phyloP scores from a whole-genome alignment of 2,329 filamentous ascomycete genomes.

The Acephala macrosclerotiorum region DNA sequence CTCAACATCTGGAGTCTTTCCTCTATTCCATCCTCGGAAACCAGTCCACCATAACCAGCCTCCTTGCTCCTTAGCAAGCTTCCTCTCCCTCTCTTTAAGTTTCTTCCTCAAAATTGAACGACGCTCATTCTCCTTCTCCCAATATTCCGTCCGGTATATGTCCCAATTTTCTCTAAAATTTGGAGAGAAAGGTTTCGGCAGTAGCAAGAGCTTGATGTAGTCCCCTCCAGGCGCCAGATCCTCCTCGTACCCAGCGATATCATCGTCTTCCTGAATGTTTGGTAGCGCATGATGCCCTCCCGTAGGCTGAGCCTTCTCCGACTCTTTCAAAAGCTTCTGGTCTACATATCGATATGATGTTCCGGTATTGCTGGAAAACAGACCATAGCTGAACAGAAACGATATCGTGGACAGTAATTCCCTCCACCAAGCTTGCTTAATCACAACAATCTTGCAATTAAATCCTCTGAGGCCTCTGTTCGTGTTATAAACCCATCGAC shows the following conservation, averaged over 20 bases:
- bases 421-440: conserved; percentile 81
- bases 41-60: conserved; percentile 89
- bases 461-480: conserved; percentile 91
- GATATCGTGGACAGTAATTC: conserved; percentile 76
- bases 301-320: conserved; percentile 64
- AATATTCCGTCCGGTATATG: conserved; percentile 90
- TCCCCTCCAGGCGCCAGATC: conserved; percentile 91
- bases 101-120: conserved; percentile 75
- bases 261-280: conserved; percentile 61
- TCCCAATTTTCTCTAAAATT: conserved; percentile 98
- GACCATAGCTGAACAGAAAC: conserved; percentile 80
- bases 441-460: conserved; percentile 95
- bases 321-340: conserved; percentile 63
- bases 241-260: conserved; percentile 78
- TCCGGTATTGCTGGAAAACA: conserved; percentile 71
- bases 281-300: conserved; percentile 48
- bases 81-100: conserved; percentile 71
- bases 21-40: conserved; percentile 61
- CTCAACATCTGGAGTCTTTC: conserved; percentile 41
- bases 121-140: conserved; percentile 95
- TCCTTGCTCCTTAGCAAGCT: conserved; percentile 71
- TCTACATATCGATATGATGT: conserved; percentile 83
- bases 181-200: conserved; percentile 94
- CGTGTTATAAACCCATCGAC: conserved; percentile 86
- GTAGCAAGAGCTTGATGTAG: conserved; percentile 86